Conservation (phyloP, 164 flowering plant species). For the Stephania cephalantha region DNA sequence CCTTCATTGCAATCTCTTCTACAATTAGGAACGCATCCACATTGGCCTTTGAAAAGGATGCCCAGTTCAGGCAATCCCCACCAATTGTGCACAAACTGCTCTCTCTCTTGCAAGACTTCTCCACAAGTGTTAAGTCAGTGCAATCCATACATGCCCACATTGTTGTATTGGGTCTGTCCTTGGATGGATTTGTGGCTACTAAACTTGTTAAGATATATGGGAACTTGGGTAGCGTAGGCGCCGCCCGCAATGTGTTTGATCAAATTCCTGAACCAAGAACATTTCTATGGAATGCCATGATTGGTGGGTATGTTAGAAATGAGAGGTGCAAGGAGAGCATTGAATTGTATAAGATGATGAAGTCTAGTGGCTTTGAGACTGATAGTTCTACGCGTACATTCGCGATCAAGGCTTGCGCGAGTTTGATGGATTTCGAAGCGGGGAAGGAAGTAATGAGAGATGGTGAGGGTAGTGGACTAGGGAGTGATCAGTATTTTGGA, state of each 20-base stretch:
- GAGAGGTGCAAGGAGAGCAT: conserved; percentile 20
- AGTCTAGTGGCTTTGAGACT: conserved; percentile 12
- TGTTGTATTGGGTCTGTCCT: conserved; percentile 11
- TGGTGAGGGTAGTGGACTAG: conserved; percentile 21
- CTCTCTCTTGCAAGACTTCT: conserved; percentile 24
- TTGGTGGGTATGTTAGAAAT: conserved; percentile 28
- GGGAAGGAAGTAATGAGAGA: conserved; percentile 26
- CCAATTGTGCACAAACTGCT: conserved; percentile 16
- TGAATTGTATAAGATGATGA: conserved; percentile 27
- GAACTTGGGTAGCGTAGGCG: conserved; percentile 18
- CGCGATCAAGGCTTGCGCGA: conserved; percentile 39
- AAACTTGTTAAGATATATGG: conserved; percentile 24
- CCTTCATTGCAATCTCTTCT: conserved; percentile 4
- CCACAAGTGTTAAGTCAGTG: conserved; percentile 16
- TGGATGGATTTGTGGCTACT: conserved; percentile 22
- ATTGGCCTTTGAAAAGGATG: conserved; percentile 1
- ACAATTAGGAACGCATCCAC: neutral
- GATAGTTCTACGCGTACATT: conserved; percentile 29
- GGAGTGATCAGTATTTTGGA: conserved; percentile 25
- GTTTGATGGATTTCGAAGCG: conserved; percentile 19
- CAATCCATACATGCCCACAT: conserved; percentile 30
- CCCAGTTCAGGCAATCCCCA: conserved; percentile 11
- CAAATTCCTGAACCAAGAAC: conserved; percentile 18
- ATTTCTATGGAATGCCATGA: conserved; percentile 31
- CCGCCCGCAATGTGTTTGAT: conserved; percentile 31